Evolutionary conservation across 768 basidiomycete species (phyloP).

Genomic region (Phanerochaete sordida): DNA sequence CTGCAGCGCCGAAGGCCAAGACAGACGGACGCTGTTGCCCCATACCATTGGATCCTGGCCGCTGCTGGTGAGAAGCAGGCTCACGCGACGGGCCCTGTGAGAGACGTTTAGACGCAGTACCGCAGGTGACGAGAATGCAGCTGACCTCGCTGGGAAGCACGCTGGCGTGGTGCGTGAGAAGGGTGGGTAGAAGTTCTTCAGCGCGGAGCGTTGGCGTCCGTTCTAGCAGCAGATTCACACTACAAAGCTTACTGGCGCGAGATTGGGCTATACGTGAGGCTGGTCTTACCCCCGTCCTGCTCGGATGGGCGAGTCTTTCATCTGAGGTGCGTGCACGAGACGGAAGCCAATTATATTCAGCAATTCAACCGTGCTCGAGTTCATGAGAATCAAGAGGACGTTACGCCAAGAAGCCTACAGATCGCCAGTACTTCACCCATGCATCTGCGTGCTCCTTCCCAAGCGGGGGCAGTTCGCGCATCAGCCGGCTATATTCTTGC

Average conservation of each 20-base stretch:
- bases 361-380: background rate
- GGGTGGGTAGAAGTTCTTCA: no score
- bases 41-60: no score
- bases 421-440: background rate
- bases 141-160: no score
- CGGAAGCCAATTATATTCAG: background rate
- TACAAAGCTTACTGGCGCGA: no score
- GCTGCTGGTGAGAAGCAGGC: background rate
- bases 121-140: background rate
- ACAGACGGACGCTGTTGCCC: no score
- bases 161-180: no score
- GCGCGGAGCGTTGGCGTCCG: no score
- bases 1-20: no score
- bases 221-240: no score
- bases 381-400: background rate
- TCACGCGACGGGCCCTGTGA: background rate
- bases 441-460: background rate
- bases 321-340: background rate
- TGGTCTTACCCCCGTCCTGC: no score
- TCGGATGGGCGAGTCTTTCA: no score
- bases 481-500: background rate
- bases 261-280: no score
- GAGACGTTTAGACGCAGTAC: background rate
- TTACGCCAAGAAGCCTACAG: background rate
- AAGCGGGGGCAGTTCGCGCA: background rate